These are phyloP conservation scores for Hexamita inflata DNA, from an alignment of 208 protist species.

Conservation along the genomic window DNA sequence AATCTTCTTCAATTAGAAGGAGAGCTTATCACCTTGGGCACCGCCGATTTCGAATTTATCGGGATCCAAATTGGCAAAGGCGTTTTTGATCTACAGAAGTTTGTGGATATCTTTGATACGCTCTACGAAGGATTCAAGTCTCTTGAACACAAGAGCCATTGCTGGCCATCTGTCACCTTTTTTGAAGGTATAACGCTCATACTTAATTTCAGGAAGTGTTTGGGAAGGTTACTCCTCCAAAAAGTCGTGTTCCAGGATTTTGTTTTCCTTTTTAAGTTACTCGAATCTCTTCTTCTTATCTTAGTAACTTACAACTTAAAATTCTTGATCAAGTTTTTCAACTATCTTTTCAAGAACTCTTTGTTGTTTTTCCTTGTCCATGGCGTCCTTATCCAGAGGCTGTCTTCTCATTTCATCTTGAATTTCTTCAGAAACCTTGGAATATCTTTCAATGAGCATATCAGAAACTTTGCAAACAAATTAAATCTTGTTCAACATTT, in stretches of 20 bases:
- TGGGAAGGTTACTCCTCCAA: not conserved
- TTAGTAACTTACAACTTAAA: not conserved
- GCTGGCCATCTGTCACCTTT: slow-evolving; percentile 26
- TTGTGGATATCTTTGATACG: slow-evolving; percentile 28
- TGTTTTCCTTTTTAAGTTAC: not conserved
- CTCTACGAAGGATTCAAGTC: slow-evolving; percentile 21
- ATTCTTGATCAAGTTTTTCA: not conserved
- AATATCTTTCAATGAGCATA: not conserved
- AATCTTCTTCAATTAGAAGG: slow-evolving; percentile 20
- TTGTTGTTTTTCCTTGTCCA: not conserved
- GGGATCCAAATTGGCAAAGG: not conserved
- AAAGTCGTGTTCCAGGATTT: not conserved
- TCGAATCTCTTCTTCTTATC: not conserved
- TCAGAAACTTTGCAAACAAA: not conserved
- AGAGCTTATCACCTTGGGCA: not conserved
- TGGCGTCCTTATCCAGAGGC: not conserved
- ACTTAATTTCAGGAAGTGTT: not conserved
- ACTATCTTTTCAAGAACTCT: not conserved
- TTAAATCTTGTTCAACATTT: not conserved
- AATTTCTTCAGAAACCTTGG: not conserved
- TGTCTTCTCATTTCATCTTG: not conserved
- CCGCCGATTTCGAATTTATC: slow-evolving; percentile 30
- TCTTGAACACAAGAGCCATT: not conserved
- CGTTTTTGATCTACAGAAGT: not conserved
- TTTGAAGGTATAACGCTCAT: not conserved